These are phyloP conservation scores for Trifolium dubium DNA, from an alignment of 306 rosid genomes.

Conservation along the genomic window DNA sequence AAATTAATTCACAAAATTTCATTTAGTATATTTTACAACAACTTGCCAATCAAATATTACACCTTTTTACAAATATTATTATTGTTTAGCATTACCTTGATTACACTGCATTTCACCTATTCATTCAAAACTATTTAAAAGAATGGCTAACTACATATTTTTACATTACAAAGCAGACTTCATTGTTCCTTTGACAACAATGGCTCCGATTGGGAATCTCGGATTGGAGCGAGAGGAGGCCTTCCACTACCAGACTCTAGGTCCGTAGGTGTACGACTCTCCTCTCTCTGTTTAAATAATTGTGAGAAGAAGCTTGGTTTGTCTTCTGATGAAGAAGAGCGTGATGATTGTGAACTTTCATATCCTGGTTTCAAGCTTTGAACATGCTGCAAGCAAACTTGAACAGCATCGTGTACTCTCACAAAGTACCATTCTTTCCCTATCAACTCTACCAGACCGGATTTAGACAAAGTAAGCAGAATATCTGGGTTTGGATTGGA, in stretches of 20 bases:
- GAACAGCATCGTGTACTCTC: slow-evolving; percentile 98
- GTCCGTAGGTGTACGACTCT: slow-evolving; percentile 50
- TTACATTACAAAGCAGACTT: slow-evolving; percentile 28
- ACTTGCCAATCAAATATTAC: slow-evolving; percentile 35
- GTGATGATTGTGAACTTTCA: slow-evolving; percentile 40
- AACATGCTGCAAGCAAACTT: slow-evolving; percentile 92
- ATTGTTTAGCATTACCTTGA: slow-evolving; percentile 12
- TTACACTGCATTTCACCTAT: slow-evolving; percentile 17
- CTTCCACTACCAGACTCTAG: slow-evolving; percentile 69
- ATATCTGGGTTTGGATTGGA: slow-evolving; percentile 89
- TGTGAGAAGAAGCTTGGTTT: slow-evolving; percentile 54
- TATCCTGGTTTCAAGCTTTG: slow-evolving; percentile 55
- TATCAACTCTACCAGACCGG: slow-evolving; percentile 80
- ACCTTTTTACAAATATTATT: neutral
- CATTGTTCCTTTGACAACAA: slow-evolving; percentile 61
- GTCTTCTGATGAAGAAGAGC: slow-evolving; percentile 40
- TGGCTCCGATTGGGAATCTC: slow-evolving; percentile 72
- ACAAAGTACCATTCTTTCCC: slow-evolving; percentile 98
- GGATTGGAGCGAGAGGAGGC: slow-evolving; percentile 42
- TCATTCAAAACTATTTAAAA: slow-evolving; percentile 37
- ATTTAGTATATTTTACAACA: slow-evolving; percentile 36
- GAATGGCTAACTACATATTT: slow-evolving; percentile 42
- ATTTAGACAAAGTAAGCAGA: slow-evolving; percentile 71
- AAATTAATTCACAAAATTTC: neutral
- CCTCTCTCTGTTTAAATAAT: slow-evolving; percentile 54